Evolutionary conservation across 495 filamentous ascomycete species (phyloP).

Genomic region (Lophiotrema nucula): DNA sequence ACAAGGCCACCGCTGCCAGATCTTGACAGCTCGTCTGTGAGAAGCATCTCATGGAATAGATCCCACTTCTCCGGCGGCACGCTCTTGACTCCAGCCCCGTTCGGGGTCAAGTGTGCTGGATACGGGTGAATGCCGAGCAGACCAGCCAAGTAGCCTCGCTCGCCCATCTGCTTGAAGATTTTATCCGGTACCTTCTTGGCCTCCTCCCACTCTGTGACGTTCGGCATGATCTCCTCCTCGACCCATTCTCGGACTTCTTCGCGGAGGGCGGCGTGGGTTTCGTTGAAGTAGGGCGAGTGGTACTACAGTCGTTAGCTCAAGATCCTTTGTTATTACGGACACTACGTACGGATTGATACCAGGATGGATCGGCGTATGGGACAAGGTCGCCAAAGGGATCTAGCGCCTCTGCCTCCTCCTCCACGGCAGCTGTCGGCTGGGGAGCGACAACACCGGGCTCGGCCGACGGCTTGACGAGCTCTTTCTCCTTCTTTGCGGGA

Average conservation of each 20-base stretch:
- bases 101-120: slow-evolving; percentile 67
- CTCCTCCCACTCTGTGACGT: slow-evolving; percentile 96
- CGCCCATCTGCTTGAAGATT: slow-evolving; percentile 95
- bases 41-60: slow-evolving; percentile 91
- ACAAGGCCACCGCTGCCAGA: slow-evolving; percentile 88
- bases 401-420: slow-evolving; percentile 63
- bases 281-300: slow-evolving; percentile 93
- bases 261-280: slow-evolving; percentile 85
- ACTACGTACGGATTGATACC: slow-evolving; percentile 88
- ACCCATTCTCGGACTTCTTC: slow-evolving; percentile 91
- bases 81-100: slow-evolving; percentile 62
- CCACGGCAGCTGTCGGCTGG: slow-evolving; percentile 45
- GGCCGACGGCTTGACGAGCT: slow-evolving; percentile 47
- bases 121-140: slow-evolving; percentile 74
- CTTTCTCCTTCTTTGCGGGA: slow-evolving; percentile 52
- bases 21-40: slow-evolving; percentile 92
- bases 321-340: background rate
- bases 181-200: slow-evolving; percentile 78
- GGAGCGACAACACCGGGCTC: slow-evolving; percentile 48
- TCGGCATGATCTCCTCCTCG: slow-evolving; percentile 82
- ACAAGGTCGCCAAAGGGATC: slow-evolving; percentile 85
- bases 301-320: slow-evolving; percentile 55
- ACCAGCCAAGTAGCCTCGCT: slow-evolving; percentile 86
- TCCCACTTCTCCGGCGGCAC: slow-evolving; percentile 92
- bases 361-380: slow-evolving; percentile 87